Evolutionary conservation across 345 rosid genomes (phyloP), one percentile per base, ranked within the genome.

Genomic region (Diplotaxis tenuifolia): DNA sequence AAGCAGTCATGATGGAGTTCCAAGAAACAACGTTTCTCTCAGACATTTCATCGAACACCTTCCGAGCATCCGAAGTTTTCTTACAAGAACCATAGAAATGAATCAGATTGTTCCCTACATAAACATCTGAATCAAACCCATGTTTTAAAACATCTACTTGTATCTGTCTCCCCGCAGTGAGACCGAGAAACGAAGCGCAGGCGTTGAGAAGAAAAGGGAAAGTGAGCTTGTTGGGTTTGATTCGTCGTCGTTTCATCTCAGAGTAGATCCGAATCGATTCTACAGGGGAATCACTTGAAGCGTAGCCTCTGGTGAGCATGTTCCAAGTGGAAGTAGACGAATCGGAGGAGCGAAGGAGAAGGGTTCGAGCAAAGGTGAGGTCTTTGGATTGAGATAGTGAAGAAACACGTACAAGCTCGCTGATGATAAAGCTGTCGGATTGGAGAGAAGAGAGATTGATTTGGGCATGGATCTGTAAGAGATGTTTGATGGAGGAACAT

Each of bases 171-270:
- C 97, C 93, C 10, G 82, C 90, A 6, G 77, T 53, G 38, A 88
- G 81, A 2, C 84, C 85, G 21, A 68, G 71, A 71, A 78, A 72
- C 29, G 79, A 70, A 29, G 88, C 84, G 23, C 92, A 91, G 0
- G 89, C 88, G 68, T 89, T 93, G 32, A 87, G 67, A 74, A 87
- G 80, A 71, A 91, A 91, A 6, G 98, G 97, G 75, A 83, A 84
- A 1, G 93, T 91, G 57, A 88, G 89, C 27, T 80, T 84, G 82
- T 80, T 88, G 40, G 90, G 89, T 36, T 57, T 62, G 71, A 91
- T 61, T 9, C 87, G 88, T 32, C 83, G 77, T 57, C 74, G 82
- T 74, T 89, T 86, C 94, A 89, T 89, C 67, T 80, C 80, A 32
- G 76, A 71, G 75, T 84, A 83, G 34, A 87, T 65, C 84, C 68